Base-by-base conservation (phyloP, 2,329 filamentous ascomycete species). In the Gliomastix tumulicola region DNA sequence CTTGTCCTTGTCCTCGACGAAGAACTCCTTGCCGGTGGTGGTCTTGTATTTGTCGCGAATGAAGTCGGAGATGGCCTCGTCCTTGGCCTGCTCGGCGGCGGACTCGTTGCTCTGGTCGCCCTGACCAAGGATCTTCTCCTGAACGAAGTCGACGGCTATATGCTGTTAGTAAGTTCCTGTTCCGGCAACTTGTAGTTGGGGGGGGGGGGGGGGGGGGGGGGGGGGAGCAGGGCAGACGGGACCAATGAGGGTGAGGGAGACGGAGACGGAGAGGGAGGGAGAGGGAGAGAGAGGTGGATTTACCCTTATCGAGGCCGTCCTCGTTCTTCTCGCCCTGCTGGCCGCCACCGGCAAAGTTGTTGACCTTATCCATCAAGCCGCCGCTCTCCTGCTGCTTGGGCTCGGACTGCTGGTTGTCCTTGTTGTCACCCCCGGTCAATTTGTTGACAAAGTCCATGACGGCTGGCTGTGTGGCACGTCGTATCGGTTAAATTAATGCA, bases 281-380 rank as follows among this genome's bases (percentile, higher is more conserved):
- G 6, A 5, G 12, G 1, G 22, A 13, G 17, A 23, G n/a, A n/a
- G 5, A 15, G 30, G 7, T 4, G 21, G 10, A 42, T 42, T 18
- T 43, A 87, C 84, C 81, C 66, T 92, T 92, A 65, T 92, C 86
- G 36, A 92, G 74, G n/a, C 59, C 63, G 53, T 90, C 84, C 60
- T 92, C 85, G 49, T 88, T 84, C 74, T 87, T 81, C 73, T 90
- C 86, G 54, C 81, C 79, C 59, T 84, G 67, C 22, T 62, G 62
- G 25, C 86, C 86, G 36, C 86, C 86, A 23, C 86, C 86, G 16
- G 82, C 82, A 46, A 79, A 69, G 40, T 62, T 55, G 66, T 90
- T 86, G 41, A 89, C 36, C 66, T 85, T 87, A 63, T 82, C 73
- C 55, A 77, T 71, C 45, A 88, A 56, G 41, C 79, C 77, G 41